Evolutionary conservation across 495 filamentous ascomycete genomes (phyloP), one percentile per base, ranked within the genome.

Genomic region (Penicillium cosmopolitanum): DNA sequence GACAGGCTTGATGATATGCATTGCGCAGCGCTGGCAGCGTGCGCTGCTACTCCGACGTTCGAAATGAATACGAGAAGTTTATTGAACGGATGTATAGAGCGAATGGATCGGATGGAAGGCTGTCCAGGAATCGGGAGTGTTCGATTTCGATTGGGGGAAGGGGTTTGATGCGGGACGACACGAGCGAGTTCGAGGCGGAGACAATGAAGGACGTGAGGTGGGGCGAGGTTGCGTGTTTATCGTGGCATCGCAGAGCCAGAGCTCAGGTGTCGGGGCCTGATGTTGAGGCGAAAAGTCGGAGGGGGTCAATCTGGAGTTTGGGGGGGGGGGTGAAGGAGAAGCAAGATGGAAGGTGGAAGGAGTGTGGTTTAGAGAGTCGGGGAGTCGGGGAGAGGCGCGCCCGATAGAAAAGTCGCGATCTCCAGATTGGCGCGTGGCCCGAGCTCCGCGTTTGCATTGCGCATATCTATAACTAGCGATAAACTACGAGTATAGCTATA

Each of bases 1-100:
- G 61, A 87, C 84, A 58, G 94, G 94, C 81, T 93, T 95, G 73
- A 96, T 89, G 74, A 97, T 88, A 79, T 88, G 89, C 94, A 98
- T 92, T 58, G 73, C 67, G 66, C 70, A 63, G 55, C 23, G 31
- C 23, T 53, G 47, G 56, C 56, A 55, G 40, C 28, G n/a, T 38
- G 53, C 38, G 51, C 57, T 34, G 47, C 57, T 56, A 28, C 8
- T 12, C 43, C 52, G 42, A 16, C 3, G 16, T 31, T 31, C 21
- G 31, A 16, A 10, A 21, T 19, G 34, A 56, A 28, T 9, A 40
- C n/a, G 21, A n/a, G 8, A 3, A 28, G 13, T 13, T 31, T 23
- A 28, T 48, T 1, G 19, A 10, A 12, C 23, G 19, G 21, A 28
- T 6, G n/a, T 48, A 28, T 48, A 31, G 6, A 11, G 10, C 19